Evolutionary conservation across 2,329 filamentous ascomycete genomes (phyloP).

Genomic region (Penicillium verrucosum): DNA sequence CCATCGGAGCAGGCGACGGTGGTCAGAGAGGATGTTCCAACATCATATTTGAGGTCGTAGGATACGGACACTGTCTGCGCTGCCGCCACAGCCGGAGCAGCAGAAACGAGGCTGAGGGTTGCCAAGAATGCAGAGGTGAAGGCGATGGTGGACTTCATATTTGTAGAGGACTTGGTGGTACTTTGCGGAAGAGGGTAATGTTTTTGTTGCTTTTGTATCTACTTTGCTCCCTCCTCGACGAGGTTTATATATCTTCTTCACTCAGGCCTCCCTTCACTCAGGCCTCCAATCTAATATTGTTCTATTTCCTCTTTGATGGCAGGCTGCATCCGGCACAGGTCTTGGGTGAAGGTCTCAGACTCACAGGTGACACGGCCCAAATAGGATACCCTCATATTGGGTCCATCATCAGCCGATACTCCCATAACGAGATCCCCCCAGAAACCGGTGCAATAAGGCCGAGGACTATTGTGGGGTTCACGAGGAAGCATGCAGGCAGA

Average conservation of each 20-base stretch:
- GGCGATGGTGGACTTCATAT: constrained; percentile 29
- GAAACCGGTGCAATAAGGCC: constrained; percentile 7
- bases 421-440: not conserved
- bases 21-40: constrained; percentile 53
- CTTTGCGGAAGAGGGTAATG: not conserved
- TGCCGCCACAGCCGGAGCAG: constrained; percentile 21
- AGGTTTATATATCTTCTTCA: constrained; percentile 14
- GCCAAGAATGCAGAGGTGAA: constrained; percentile 21
- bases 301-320: constrained; percentile 10
- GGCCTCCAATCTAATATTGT: constrained; percentile 3
- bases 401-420: not conserved
- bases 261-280: not conserved
- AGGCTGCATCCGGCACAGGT: constrained; percentile 13
- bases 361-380: constrained; percentile 4
- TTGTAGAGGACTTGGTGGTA: not conserved
- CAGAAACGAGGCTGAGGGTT: constrained; percentile 21
- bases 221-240: not conserved
- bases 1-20: constrained; percentile 47
- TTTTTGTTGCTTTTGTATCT: constrained; percentile 2
- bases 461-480: constrained; percentile 3
- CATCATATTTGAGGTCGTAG: constrained; percentile 70
- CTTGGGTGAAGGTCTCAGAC: constrained; percentile 22
- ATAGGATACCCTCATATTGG: not conserved
- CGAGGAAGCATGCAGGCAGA: constrained; percentile 2
- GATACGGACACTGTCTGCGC: constrained; percentile 52